Evolutionary conservation across 805 yeast genomes (phyloP).

Genomic region (Kodamaea lidongshanica): DNA sequence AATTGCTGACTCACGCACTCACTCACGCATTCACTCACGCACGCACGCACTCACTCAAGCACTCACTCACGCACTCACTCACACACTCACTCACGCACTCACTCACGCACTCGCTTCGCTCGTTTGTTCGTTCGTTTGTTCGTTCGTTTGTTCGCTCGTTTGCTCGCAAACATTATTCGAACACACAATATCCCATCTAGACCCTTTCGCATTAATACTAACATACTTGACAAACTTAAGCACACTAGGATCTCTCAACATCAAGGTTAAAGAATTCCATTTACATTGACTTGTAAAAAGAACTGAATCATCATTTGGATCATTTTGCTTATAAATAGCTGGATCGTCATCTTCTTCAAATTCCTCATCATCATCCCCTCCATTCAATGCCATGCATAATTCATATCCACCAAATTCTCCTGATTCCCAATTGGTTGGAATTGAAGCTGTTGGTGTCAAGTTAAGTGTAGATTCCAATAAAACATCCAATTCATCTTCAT

Average conservation of each 20-base stretch:
- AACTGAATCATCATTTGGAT: constrained; percentile 65
- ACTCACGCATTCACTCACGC: no score
- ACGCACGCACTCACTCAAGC: no score
- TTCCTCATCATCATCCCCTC: constrained; percentile 39
- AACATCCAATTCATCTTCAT: constrained; percentile 33
- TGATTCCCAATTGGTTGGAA: constrained; percentile 68
- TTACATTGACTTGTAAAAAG: constrained; percentile 72
- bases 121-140: no score
- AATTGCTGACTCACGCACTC: no score
- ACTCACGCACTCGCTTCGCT: no score
- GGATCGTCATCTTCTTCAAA: constrained; percentile 65
- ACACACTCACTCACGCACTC: no score
- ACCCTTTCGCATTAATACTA: constrained; percentile 79
- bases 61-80: no score
- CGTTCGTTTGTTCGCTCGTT: no score
- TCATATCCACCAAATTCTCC: constrained; percentile 97
- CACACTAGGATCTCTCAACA: constrained; percentile 80
- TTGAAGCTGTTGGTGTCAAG: constrained; percentile 59
- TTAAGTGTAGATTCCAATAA: constrained; percentile 75
- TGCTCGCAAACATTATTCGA: constrained; percentile 88
- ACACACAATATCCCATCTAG: constrained; percentile 84
- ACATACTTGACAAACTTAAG: constrained; percentile 90
- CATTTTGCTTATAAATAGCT: constrained; percentile 60
- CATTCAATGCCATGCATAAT: constrained; percentile 68
- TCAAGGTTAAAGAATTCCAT: constrained; percentile 75